A percentile compares a stretch with the other conserved stretches of the same genome.
These are phyloP conservation scores for Lentinula sp. DNA, from an alignment of 768 basidiomycete genomes.

Conservation along the genomic window DNA sequence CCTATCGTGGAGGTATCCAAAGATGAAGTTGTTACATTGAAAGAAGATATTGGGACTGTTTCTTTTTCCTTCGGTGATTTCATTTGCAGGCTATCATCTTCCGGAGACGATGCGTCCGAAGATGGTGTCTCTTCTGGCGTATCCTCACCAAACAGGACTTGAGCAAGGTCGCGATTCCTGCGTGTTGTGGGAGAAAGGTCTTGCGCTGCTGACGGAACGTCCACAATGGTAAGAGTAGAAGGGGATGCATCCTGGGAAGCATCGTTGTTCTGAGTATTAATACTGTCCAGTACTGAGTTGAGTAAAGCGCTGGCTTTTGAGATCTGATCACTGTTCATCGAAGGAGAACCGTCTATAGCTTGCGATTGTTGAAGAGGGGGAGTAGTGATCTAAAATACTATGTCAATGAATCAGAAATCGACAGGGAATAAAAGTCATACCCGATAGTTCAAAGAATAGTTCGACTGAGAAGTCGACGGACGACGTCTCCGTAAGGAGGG, in stretches of 20 bases:
- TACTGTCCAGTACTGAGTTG: slow-evolving; percentile 52
- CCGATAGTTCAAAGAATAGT: slow-evolving; percentile 46
- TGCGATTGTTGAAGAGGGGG: slow-evolving; percentile 42
- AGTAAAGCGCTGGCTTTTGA: slow-evolving; percentile 62
- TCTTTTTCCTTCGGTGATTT: not conserved
- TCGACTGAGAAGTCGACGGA: slow-evolving; percentile 81
- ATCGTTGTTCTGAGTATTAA: slow-evolving; percentile 28
- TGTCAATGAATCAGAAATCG: not conserved
- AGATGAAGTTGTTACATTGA: not conserved
- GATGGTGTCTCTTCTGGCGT: not conserved
- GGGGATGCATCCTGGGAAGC: slow-evolving; percentile 15
- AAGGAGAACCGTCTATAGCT: slow-evolving; percentile 22
- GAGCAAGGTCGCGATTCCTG: slow-evolving; percentile 69
- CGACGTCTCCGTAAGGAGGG: slow-evolving; percentile 71
- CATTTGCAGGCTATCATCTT: slow-evolving; percentile 20
- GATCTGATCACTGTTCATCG: slow-evolving; percentile 35
- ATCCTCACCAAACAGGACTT: slow-evolving; percentile 56
- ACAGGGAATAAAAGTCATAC: slow-evolving; percentile 10
- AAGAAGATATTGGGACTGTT: not conserved
- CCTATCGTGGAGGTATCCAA: not conserved
- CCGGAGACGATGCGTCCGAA: slow-evolving; percentile 12
- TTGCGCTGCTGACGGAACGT: slow-evolving; percentile 20
- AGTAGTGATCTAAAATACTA: slow-evolving; percentile 44
- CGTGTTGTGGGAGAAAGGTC: slow-evolving; percentile 47
- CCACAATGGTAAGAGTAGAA: slow-evolving; percentile 11